Evolutionary conservation across 2,329 filamentous ascomycete genomes (phyloP), one percentile per base, ranked within the genome.

Genomic region (Neobulgaria alba): DNA sequence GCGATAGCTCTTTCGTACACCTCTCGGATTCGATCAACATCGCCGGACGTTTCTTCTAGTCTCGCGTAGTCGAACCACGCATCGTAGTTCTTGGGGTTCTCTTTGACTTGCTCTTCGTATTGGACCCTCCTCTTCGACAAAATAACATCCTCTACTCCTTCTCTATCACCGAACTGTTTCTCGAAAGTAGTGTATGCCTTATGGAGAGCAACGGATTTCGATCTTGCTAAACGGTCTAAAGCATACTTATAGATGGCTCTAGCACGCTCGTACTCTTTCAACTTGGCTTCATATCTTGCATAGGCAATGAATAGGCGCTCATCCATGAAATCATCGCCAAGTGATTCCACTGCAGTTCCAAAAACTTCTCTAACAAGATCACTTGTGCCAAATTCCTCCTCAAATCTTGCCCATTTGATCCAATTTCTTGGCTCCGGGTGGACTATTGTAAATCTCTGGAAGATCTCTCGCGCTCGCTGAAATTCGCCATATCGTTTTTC

Each of bases 391-490:
- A 82, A 86, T 59, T 98, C 92, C 61, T 96, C 90, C 63, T 98
- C 92, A 53, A 96, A 98, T 47, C 85, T 85, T 45, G 90, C 83
- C 92, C 92, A 98, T 61, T 95, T 95, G 65, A 98, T 93, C 89
- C 90, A 98, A 58, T 95, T 96, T 56, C 85, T 79, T 16, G 92
- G 85, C 57, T 96, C 90, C 0, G 92, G 89, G 53, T 96, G 92
- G 7, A 96, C 85, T 45, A 89, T 75, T 2, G 88, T 95, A 57
- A 95, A 95, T 19, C 85, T 75, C 59, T 86, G 77, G 60, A 93
- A 96, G 51, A 98, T 90, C 33, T 82, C 80, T 29, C 92, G 73
- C n/a, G 89, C 90, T 43, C 88, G 72, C 45, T 95, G 87, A 56
- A 83, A 92, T 62, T 98, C 92, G 55, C 81, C 82, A 59, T 96